Percentiles rank a stretch among this genome's conserved stretches.
Conservation (phyloP, 306 rosid genomes). For the Lathyrus sativus region DNA sequence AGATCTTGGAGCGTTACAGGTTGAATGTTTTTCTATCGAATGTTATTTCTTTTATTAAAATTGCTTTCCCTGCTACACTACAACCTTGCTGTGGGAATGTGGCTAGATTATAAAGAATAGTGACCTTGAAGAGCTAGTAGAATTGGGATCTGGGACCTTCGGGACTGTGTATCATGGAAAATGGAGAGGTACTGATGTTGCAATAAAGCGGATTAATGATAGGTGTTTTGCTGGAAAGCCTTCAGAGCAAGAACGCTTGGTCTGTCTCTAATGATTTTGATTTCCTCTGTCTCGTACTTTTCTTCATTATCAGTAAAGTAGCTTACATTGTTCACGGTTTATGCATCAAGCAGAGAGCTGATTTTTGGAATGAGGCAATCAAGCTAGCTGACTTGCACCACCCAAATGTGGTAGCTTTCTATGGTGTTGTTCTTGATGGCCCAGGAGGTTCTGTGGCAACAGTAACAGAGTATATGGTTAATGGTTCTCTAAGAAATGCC, state of each 20-base stretch:
- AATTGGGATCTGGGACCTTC: constrained; percentile 53
- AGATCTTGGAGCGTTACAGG: constrained; percentile 86
- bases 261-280: constrained; percentile 42
- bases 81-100: constrained; percentile 22
- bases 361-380: constrained; percentile 98
- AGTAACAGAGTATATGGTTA: constrained; percentile 91
- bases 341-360: constrained; percentile 65
- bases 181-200: constrained; percentile 96
- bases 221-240: constrained; percentile 88
- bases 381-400: constrained; percentile 95
- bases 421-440: constrained; percentile 92
- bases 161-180: constrained; percentile 91
- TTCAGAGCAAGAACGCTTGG: constrained; percentile 94
- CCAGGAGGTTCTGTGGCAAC: constrained; percentile 91
- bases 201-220: constrained; percentile 88
- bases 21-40: constrained; percentile 39
- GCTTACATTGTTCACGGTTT: constrained; percentile 19
- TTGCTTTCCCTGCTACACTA: constrained; percentile 30
- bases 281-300: constrained; percentile 3
- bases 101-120: constrained; percentile 73
- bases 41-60: constrained; percentile 28
- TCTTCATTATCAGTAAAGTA: constrained; percentile 19
- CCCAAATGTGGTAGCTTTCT: constrained; percentile 95
- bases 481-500: constrained; percentile 85
- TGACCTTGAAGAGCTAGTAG: constrained; percentile 83